Evolutionary conservation across 805 yeast species (phyloP).

Genomic region (Metschnikowia gelsemii): DNA sequence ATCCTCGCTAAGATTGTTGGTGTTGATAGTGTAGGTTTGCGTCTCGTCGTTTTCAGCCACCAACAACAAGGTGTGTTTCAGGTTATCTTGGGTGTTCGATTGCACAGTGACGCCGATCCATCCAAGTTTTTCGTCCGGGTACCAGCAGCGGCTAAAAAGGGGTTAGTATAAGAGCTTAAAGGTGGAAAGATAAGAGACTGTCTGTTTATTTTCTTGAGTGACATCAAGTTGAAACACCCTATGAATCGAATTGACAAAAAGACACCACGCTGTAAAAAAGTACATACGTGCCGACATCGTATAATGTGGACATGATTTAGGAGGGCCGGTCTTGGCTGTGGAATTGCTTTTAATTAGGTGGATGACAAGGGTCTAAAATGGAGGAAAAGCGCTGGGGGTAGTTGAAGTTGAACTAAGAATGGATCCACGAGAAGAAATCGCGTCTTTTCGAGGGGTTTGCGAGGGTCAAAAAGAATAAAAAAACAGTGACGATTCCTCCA

Average conservation of each 20-base stretch:
- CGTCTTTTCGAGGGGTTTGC: background rate
- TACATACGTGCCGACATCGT: constrained; percentile 42
- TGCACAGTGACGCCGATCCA: constrained; percentile 72
- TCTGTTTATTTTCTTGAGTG: too few species aligned
- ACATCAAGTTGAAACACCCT: too few species aligned
- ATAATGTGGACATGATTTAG: constrained; percentile 15
- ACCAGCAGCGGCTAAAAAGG: constrained; percentile 62
- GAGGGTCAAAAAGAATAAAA: too few species aligned
- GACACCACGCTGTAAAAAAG: background rate
- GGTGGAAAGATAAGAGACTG: too few species aligned
- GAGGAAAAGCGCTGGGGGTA: background rate
- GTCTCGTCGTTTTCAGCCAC: constrained; percentile 49
- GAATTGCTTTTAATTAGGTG: too few species aligned
- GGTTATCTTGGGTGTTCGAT: constrained; percentile 39
- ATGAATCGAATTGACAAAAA: background rate
- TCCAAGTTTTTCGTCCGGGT: constrained; percentile 68
- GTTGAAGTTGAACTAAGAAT: background rate
- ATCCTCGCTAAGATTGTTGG: constrained; percentile 50
- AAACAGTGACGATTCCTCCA: too few species aligned
- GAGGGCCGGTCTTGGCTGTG: background rate
- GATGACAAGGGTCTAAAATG: too few species aligned
- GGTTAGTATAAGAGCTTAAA: constrained; percentile 7
- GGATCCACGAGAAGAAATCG: background rate
- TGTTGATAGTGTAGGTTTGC: constrained; percentile 46
- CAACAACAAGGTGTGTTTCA: constrained; percentile 51